Percentiles rank a stretch among this genome's conserved stretches.
These are phyloP conservation scores for Coemansia sp. DNA, from an alignment of 192 early-diverging fungal species.

Conservation along the genomic window DNA sequence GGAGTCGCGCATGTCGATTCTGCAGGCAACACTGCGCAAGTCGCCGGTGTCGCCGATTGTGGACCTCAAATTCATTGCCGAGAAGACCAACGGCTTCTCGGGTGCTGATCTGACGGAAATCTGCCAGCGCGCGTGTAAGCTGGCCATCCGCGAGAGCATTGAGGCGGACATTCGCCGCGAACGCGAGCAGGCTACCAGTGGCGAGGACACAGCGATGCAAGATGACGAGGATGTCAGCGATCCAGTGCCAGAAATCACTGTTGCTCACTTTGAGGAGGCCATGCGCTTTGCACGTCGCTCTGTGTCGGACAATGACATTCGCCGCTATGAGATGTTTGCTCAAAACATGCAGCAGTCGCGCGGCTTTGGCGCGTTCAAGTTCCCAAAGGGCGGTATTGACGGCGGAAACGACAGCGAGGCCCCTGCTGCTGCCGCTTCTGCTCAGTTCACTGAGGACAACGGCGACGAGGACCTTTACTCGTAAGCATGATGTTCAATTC, in stretches of 20 bases:
- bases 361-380: conserved; percentile 96
- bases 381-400: conserved; percentile 68
- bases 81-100: conserved; percentile 90
- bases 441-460: conserved; percentile 51
- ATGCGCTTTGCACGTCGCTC: conserved; percentile 97
- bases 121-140: conserved; percentile 95
- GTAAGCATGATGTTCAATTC: conserved; percentile 12
- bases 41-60: conserved; percentile 82
- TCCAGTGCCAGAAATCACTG: conserved; percentile 87
- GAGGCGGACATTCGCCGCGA: conserved; percentile 77
- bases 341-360: conserved; percentile 95
- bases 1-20: conserved; percentile 77
- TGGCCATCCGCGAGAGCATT: conserved; percentile 96
- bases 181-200: conserved; percentile 66
- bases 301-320: conserved; percentile 94
- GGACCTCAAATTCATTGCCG: conserved; percentile 82
- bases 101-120: conserved; percentile 98
- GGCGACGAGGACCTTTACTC: conserved; percentile 53
- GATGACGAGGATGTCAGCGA: conserved; percentile 75
- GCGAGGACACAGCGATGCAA: conserved; percentile 73
- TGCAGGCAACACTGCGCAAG: conserved; percentile 89
- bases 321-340: conserved; percentile 99
- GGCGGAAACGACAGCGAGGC: conserved; percentile 24
- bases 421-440: conserved; percentile 10
- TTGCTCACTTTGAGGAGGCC: conserved; percentile 97